Evolutionary conservation across 768 basidiomycete species (phyloP).

Genomic region (Suillus subalutaceus): DNA sequence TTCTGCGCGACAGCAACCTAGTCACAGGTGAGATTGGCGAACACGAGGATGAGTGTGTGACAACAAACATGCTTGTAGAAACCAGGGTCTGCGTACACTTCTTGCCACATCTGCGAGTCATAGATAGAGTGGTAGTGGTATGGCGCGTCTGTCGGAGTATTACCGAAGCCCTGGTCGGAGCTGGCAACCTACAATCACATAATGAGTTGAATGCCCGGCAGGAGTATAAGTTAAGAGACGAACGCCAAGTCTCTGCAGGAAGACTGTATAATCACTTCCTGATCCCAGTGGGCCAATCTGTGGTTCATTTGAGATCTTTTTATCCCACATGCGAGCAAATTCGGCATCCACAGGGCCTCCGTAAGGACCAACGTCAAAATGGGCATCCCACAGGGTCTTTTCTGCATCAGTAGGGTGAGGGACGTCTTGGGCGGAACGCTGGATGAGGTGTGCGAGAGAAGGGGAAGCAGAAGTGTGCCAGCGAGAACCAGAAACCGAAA

Average conservation of each 20-base stretch:
- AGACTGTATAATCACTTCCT: conserved; percentile 91
- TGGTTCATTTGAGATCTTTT: conserved; percentile 30
- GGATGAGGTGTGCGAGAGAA: conserved; percentile 63
- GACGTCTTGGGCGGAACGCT: conserved; percentile 53
- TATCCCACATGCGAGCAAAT: conserved; percentile 43
- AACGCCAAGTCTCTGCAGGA: conserved; percentile 79
- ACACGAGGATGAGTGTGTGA: background rate
- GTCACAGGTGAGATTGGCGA: background rate
- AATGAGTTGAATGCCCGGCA: conserved; percentile 5
- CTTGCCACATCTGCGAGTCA: conserved; percentile 74
- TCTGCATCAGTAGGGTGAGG: conserved; percentile 55
- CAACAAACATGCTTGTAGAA: conserved; percentile 59
- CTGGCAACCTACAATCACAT: conserved; percentile 34
- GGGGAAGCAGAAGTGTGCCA: conserved; percentile 58
- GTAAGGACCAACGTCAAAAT: conserved; percentile 55
- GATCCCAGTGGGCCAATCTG: conserved; percentile 67
- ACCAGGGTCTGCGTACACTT: conserved; percentile 73
- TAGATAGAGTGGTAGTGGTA: conserved; percentile 83
- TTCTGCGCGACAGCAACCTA: conserved; percentile 71
- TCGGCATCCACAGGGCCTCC: conserved; percentile 44
- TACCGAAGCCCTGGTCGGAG: conserved; percentile 33
- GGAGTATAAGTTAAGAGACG: conserved; percentile 23
- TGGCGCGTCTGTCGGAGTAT: conserved; percentile 53
- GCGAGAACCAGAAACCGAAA: conserved; percentile 57
- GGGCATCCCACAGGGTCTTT: conserved; percentile 63